phyloP scores from a whole-genome alignment of 768 basidiomycete genomes.

The Termitomyces sp. region DNA sequence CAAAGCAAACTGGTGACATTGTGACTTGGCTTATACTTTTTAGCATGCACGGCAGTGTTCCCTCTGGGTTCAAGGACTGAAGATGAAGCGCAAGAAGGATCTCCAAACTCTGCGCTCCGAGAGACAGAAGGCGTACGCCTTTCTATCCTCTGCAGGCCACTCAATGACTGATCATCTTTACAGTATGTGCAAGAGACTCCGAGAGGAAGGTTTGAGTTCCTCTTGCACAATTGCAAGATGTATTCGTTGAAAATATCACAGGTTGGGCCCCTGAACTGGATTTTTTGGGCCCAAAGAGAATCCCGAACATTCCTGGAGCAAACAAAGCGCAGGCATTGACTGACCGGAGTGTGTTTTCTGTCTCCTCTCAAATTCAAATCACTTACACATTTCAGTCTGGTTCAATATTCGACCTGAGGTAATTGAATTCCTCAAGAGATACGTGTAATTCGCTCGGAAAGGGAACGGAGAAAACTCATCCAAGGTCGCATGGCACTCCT shows the following conservation, averaged over 20 bases:
- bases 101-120: background rate
- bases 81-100: background rate
- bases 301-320: conserved; percentile 16
- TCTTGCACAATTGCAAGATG: background rate
- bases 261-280: conserved; percentile 4
- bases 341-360: conserved; percentile 16
- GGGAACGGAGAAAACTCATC: conserved; percentile 2
- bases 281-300: background rate
- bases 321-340: conserved; percentile 17
- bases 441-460: conserved; percentile 6
- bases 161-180: background rate
- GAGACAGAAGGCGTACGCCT: background rate
- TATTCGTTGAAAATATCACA: background rate
- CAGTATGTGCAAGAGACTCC: conserved; percentile 11
- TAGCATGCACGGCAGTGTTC: background rate
- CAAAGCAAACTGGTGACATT: background rate
- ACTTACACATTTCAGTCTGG: conserved; percentile 18
- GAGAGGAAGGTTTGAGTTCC: conserved; percentile 5
- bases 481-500: background rate
- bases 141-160: background rate
- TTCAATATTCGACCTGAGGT: conserved; percentile 17
- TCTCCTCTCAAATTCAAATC: background rate
- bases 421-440: conserved; percentile 13
- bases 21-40: background rate
- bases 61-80: background rate